A percentile compares a stretch with the other conserved stretches of the same genome.
Evolutionary conservation across 192 early-diverging fungal genomes (phyloP).

Genomic region (Nowakowskiella sp.): DNA sequence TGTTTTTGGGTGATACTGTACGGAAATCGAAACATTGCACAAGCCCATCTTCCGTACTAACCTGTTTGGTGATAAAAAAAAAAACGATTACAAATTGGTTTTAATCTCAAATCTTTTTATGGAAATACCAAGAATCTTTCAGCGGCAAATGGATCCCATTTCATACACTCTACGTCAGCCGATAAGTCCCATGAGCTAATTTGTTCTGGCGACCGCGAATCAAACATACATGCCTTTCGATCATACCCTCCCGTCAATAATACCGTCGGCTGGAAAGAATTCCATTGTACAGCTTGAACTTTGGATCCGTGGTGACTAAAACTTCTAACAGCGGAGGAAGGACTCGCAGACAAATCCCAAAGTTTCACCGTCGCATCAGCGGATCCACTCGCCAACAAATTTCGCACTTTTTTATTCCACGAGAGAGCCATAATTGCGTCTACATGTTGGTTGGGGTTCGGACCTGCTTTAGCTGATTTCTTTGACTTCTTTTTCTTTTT

Average conservation of each 20-base stretch:
- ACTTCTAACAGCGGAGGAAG: slow-evolving; percentile 52
- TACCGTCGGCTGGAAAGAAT: slow-evolving; percentile 77
- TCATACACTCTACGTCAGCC: slow-evolving; percentile 85
- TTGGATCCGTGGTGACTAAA: slow-evolving; percentile 84
- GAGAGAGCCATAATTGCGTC: slow-evolving; percentile 93
- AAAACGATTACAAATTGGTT: slow-evolving; percentile 35
- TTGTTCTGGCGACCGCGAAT: slow-evolving; percentile 75
- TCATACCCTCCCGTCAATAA: slow-evolving; percentile 91
- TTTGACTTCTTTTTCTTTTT: slow-evolving; percentile 37
- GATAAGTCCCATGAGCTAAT: slow-evolving; percentile 61
- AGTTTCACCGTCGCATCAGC: slow-evolving; percentile 97
- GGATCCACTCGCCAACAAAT: slow-evolving; percentile 81
- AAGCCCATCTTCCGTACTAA: slow-evolving; percentile 83
- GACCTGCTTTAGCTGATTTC: slow-evolving; percentile 27
- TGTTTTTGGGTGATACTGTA: slow-evolving; percentile 20
- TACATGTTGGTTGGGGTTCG: slow-evolving; percentile 76
- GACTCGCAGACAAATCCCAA: slow-evolving; percentile 83
- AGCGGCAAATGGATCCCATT: slow-evolving; percentile 84
- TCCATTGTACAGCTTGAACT: slow-evolving; percentile 88
- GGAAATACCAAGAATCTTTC: slow-evolving; percentile 42
- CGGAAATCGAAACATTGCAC: slow-evolving; percentile 86
- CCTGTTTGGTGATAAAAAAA: slow-evolving; percentile 20
- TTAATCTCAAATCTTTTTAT: not conserved
- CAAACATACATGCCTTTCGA: slow-evolving; percentile 75
- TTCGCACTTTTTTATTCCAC: slow-evolving; percentile 79